Evolutionary conservation across 208 protist species (phyloP).

Genomic region (Tritrichomonas foetus): DNA sequence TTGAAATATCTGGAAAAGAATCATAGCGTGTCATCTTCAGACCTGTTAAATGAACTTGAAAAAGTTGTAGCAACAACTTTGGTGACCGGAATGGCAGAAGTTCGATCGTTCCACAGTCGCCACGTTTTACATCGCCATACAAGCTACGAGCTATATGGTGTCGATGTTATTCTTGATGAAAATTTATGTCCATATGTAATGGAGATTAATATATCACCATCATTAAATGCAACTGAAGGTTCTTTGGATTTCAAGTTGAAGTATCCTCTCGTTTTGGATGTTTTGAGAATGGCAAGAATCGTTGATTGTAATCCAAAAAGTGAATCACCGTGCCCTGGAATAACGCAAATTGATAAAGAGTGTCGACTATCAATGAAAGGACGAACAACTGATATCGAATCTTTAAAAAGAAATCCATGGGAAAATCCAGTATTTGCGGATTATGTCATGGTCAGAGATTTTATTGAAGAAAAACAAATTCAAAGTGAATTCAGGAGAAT

Average conservation of each 20-base stretch:
- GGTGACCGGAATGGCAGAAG: neutral
- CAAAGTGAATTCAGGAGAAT: neutral
- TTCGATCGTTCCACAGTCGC: neutral
- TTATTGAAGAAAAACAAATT: neutral
- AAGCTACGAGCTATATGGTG: slow-evolving; percentile 87
- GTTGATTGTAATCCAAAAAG: neutral
- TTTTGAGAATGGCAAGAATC: neutral
- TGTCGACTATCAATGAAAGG: neutral
- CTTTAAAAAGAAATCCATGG: neutral
- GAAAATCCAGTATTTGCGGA: neutral
- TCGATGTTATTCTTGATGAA: slow-evolving; percentile 82
- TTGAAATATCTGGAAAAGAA: neutral
- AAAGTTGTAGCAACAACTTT: neutral
- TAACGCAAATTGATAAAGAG: neutral
- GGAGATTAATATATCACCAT: slow-evolving; percentile 76
- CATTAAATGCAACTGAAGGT: neutral
- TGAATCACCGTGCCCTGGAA: neutral
- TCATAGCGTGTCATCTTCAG: neutral
- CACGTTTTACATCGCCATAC: neutral
- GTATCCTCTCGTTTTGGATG: neutral
- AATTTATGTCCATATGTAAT: slow-evolving; percentile 81
- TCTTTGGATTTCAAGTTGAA: neutral
- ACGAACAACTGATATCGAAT: neutral
- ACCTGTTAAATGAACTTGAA: slow-evolving; percentile 15
- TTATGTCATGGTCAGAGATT: neutral